These are phyloP conservation scores for Trifolium dubium DNA, from an alignment of 306 rosid species.

Conservation along the genomic window DNA sequence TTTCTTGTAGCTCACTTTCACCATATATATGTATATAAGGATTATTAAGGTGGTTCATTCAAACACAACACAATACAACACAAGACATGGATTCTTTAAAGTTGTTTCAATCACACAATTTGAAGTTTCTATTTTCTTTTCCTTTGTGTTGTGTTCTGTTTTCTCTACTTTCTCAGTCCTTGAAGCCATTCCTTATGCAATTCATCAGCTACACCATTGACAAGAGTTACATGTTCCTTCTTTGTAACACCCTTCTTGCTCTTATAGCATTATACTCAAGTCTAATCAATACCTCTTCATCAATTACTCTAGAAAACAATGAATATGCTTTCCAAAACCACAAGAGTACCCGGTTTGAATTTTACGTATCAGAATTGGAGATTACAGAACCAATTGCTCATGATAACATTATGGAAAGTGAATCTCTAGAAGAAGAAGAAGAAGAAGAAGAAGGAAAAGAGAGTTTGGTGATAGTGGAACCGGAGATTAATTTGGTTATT, in stretches of 20 bases:
- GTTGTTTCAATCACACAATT: not conserved
- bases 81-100: not conserved
- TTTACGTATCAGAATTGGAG: constrained; percentile 9
- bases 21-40: not conserved
- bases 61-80: too few relatives aligned
- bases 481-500: not conserved
- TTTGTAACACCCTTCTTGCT: constrained; percentile 68
- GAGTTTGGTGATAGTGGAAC: not conserved
- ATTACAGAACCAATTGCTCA: constrained; percentile 1
- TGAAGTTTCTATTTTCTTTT: constrained; percentile 48
- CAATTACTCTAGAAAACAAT: constrained; percentile 1
- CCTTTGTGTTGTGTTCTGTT: constrained; percentile 45
- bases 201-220: constrained; percentile 38
- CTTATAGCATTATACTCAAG: constrained; percentile 56
- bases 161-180: constrained; percentile 34
- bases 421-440: constrained; percentile 35
- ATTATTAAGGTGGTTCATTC: not conserved
- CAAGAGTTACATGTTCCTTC: constrained; percentile 67
- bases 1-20: too few relatives aligned
- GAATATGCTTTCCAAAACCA: not conserved
- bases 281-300: constrained; percentile 39
- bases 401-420: constrained; percentile 3
- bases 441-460: constrained; percentile 33
- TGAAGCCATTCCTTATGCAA: constrained; percentile 46
- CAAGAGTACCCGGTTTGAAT: not conserved